Percentiles rank a stretch among this genome's conserved stretches.
phyloP scores from a whole-genome alignment of 1,139 yeast species.

The Trichomonascaceae sp. region DNA sequence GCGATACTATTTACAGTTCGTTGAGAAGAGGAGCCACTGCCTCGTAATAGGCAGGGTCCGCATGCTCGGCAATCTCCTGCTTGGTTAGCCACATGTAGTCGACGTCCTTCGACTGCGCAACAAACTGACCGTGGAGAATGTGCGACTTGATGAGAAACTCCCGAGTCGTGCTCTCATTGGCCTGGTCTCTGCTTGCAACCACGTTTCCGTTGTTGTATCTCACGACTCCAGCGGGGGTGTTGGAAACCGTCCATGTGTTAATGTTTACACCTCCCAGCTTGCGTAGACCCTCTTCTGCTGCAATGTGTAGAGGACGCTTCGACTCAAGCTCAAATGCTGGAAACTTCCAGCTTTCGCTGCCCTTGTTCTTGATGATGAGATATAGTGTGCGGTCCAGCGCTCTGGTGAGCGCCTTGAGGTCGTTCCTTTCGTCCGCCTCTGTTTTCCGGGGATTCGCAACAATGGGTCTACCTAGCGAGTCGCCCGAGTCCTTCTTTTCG shows the following conservation, averaged over 20 bases:
- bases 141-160: slow-evolving; percentile 78
- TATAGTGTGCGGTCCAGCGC: slow-evolving; percentile 69
- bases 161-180: slow-evolving; percentile 17
- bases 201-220: slow-evolving; percentile 17
- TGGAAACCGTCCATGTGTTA: slow-evolving; percentile 82
- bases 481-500: slow-evolving; percentile 28
- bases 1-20: slow-evolving; percentile 10
- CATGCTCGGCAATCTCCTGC: slow-evolving; percentile 53
- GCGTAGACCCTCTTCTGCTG: slow-evolving; percentile 67
- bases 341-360: slow-evolving; percentile 48
- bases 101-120: slow-evolving; percentile 30
- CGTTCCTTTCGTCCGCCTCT: slow-evolving; percentile 55
- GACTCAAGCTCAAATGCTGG: slow-evolving; percentile 49
- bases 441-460: slow-evolving; percentile 61
- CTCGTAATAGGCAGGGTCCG: slow-evolving; percentile 42
- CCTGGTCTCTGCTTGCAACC: slow-evolving; percentile 7
- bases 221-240: slow-evolving; percentile 65
- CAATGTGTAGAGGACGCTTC: slow-evolving; percentile 45
- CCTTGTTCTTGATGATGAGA: slow-evolving; percentile 40
- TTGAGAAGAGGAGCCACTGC: slow-evolving; percentile 16
- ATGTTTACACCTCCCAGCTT: slow-evolving; percentile 60
- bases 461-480: slow-evolving; percentile 50
- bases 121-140: slow-evolving; percentile 76
- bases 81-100: slow-evolving; percentile 75
- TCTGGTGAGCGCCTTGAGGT: slow-evolving; percentile 62